Percentiles rank a stretch among this genome's conserved stretches.
Conservation (phyloP, 164 flowering plant species). For the Sedum album region DNA sequence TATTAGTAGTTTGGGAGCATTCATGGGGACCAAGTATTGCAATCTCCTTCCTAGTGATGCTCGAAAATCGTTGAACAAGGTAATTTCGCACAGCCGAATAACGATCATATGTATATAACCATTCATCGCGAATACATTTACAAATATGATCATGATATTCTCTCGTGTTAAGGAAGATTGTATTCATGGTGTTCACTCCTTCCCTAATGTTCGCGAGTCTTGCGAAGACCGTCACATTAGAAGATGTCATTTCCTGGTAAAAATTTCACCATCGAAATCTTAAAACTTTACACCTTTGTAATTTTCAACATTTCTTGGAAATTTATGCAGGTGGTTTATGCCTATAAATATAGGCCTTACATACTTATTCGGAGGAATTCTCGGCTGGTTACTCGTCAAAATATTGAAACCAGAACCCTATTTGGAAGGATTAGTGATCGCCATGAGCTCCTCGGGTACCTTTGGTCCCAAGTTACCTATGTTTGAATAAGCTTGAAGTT, state of each 20-base stretch:
- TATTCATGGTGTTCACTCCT: conserved; percentile 80
- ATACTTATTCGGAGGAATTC: conserved; percentile 59
- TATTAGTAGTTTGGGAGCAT: conserved; percentile 61
- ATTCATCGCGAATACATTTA: no score
- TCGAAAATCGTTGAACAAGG: conserved; percentile 67
- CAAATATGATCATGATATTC: neutral
- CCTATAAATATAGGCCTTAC: conserved; percentile 73
- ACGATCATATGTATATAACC: no score
- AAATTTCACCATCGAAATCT: neutral
- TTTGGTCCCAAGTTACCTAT: neutral
- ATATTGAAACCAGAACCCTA: conserved; percentile 43
- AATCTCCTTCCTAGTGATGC: conserved; percentile 55
- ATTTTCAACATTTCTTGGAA: neutral
- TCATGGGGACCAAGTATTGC: conserved; percentile 52
- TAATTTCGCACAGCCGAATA: no score
- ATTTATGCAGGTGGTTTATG: conserved; percentile 86
- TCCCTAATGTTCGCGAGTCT: conserved; percentile 68
- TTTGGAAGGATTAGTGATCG: conserved; percentile 63
- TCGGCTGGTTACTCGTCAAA: conserved; percentile 74
- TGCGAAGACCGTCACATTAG: no score
- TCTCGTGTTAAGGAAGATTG: conserved; percentile 37
- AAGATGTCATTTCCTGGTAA: conserved; percentile 87
- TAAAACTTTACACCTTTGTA: neutral
- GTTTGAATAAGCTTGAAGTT: neutral
- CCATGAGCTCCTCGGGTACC: conserved; percentile 70